Base-by-base conservation (phyloP, 2,329 filamentous ascomycete species). In the Xylariaceae sp. region DNA sequence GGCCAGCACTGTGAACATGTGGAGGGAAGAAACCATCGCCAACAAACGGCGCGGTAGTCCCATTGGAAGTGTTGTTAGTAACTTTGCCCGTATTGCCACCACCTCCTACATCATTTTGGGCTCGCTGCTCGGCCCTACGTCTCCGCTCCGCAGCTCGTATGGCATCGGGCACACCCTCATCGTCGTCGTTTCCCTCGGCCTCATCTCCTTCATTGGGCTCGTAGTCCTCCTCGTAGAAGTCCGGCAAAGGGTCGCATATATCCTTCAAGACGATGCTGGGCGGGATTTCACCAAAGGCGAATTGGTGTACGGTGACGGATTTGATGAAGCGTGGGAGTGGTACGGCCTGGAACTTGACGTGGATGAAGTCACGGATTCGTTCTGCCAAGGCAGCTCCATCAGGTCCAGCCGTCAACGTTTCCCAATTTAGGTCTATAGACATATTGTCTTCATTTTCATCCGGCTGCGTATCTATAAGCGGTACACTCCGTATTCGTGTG, bases 361-460 rank as follows among this genome's bases (percentile, higher is more conserved):
- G 90, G 65, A 99, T 88, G 73, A 99, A 99, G 66, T 86, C 85
- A 62, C 92, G 88, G 72, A 99, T 95, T 60, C 81, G 82, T 68
- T 91, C 87, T 47, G 92, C 91, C 58, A 96, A 84, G 51, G 84
- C 88, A 61, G 85, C 80, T 53, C 94, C 92, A 72, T 97, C 92
- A 47, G 90, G 84, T 32, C 94, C 94, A 59, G 85, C 86, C 30
- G 92, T 97, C 68, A 97, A 83, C 60, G 87, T 88, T 67, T 94
- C 87, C 94, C 94, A 99, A 73, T 95, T 91, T 70, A 99, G 86
- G 69, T 97, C 91, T 76, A 99, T 92, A 64, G 94, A 97, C 94
- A 99, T 99, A 26, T 30, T 56, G 53, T 27, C 34, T 19, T 55
- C 50, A 53, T 57, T 50, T 12, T 44, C 11, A 29, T 8, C 41